A percentile compares a stretch with the other conserved stretches of the same genome.
Conservation (phyloP, 1,139 yeast genomes). For the Saccharomycopsis crataegensis region DNA sequence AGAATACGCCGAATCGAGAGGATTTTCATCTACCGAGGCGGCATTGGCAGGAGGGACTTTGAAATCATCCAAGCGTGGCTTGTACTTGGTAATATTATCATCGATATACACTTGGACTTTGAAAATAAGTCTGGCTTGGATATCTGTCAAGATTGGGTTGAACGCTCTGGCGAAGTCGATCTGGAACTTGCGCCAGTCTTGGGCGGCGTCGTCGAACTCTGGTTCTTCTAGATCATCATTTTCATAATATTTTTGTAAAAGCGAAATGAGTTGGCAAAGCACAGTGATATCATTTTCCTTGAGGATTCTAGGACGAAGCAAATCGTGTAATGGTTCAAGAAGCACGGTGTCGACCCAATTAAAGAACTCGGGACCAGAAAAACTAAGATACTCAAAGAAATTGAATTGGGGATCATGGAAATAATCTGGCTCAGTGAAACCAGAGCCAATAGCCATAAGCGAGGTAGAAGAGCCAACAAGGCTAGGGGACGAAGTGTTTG, state of each 20-base stretch:
- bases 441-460: no score
- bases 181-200: constrained; percentile 26
- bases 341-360: constrained; percentile 50
- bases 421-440: constrained; percentile 3
- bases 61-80: constrained; percentile 61
- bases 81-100: constrained; percentile 56
- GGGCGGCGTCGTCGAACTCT: constrained; percentile 17
- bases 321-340: constrained; percentile 72
- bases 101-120: constrained; percentile 70
- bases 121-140: constrained; percentile 73
- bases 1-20: constrained; percentile 28
- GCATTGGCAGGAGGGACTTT: constrained; percentile 37
- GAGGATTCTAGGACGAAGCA: constrained; percentile 55
- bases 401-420: constrained; percentile 22
- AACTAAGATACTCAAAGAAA: constrained; percentile 25
- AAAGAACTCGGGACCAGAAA: constrained; percentile 32
- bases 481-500: no score
- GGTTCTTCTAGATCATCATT: constrained; percentile 31
- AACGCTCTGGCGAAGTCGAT: constrained; percentile 53
- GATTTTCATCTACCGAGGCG: constrained; percentile 4
- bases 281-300: constrained; percentile 59
- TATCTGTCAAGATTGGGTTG: constrained; percentile 65
- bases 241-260: constrained; percentile 63
- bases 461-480: no score
- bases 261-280: constrained; percentile 68